A percentile compares a stretch with the other conserved stretches of the same genome.
These are phyloP conservation scores for Sesbania bispinosa DNA, from an alignment of 306 rosid species.

Conservation along the genomic window DNA sequence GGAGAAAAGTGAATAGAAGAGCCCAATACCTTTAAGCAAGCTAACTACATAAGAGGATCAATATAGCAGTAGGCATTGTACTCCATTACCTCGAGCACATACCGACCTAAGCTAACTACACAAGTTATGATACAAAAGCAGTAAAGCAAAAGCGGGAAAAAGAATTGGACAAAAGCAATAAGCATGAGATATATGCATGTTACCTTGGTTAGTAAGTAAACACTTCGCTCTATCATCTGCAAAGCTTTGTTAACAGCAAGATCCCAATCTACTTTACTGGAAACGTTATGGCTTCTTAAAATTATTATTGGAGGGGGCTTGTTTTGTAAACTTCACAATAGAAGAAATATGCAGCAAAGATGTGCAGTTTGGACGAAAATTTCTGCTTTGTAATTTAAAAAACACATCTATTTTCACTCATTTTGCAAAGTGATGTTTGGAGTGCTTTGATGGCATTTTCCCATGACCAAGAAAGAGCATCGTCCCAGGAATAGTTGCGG, in stretches of 20 bases:
- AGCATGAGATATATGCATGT: background rate
- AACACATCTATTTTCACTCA: constrained; percentile 21
- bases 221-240: constrained; percentile 56
- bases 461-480: constrained; percentile 71
- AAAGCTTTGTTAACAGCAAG: constrained; percentile 69
- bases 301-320: constrained; percentile 56
- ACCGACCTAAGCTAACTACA: constrained; percentile 97
- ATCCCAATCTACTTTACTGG: constrained; percentile 62
- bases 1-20: background rate
- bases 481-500: constrained; percentile 83
- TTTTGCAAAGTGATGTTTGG: constrained; percentile 64
- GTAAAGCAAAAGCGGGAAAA: background rate
- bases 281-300: constrained; percentile 58
- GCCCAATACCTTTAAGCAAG: constrained; percentile 66
- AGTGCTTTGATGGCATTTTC: constrained; percentile 59
- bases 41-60: constrained; percentile 74
- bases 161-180: background rate
- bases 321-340: constrained; percentile 47
- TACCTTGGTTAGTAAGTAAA: constrained; percentile 67
- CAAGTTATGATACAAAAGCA: background rate
- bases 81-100: constrained; percentile 85
- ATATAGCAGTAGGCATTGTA: constrained; percentile 62
- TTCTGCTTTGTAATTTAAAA: background rate
- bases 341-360: constrained; percentile 64
- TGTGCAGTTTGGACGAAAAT: background rate